Base-by-base conservation (phyloP, 768 basidiomycete genomes). In the Leccinum obscurum region DNA sequence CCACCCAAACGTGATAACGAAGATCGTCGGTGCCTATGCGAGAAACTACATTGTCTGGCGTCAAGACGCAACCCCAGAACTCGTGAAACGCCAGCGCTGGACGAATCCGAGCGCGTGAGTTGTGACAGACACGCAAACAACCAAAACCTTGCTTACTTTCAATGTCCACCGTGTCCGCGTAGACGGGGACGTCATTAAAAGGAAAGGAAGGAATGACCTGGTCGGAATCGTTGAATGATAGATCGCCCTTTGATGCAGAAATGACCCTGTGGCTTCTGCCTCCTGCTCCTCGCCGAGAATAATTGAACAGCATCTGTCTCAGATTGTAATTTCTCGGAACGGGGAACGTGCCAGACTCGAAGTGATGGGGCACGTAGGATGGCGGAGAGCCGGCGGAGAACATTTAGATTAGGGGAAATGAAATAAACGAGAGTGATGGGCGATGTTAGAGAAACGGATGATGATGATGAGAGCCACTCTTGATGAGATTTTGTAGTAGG, bases 81-180 rank as follows among this genome's bases (percentile, higher is more conserved):
- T 75, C 63, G 41, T 74, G 71, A 62, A 74, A 71, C 60, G 70
- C 69, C 62, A 78, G 62, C 60, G 69, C 76, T 75, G 60, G 11
- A 51, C 37, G 17, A 55, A 49, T 50, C 6, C 6, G 7, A 60
- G 22, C 3, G 28, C 26, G 49, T 62, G 49, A 57, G 44, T 22
- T 3, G 11, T 20, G 44, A 37, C 15, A 37, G 5, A 49, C 34
- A 10, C 35, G 30, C 24, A 37, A 9, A 34, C n/a, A 44, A 71
- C 80, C 57, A 20, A 46, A 46, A 46, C 2, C 10, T 22, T 46
- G 44, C 44, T 20, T 69, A 83, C 83, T 72, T 66, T 77, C 68
- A 30, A 80, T 76, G 63, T 84, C 70, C 14, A 79, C 64, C 6
- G 80, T 81, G 57, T 81, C 73, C 7, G 77, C 79, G 24, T 64